These are phyloP conservation scores for Ustilago tritici DNA, from an alignment of 1,284 basidiomycete species.

Conservation along the genomic window DNA sequence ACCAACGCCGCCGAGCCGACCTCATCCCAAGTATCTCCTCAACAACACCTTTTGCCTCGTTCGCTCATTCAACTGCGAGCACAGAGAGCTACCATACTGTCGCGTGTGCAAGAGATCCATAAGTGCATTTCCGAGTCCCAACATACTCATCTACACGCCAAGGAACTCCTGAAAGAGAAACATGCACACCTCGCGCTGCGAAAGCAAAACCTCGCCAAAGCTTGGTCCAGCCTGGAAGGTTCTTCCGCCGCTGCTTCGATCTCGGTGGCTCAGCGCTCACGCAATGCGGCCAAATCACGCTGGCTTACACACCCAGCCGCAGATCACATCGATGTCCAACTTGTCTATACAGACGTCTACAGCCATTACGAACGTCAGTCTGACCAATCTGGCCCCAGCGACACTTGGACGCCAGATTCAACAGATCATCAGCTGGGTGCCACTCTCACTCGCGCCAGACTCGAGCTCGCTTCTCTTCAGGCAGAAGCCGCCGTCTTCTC, in stretches of 20 bases:
- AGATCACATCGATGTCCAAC: slow-evolving; percentile 26
- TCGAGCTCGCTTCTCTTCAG: slow-evolving; percentile 27
- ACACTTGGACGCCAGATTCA: background rate
- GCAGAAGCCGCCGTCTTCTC: slow-evolving; percentile 18
- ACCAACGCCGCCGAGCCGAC: slow-evolving; percentile 10
- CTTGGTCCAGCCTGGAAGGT: slow-evolving; percentile 51
- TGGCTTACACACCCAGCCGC: slow-evolving; percentile 43
- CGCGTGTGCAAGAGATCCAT: slow-evolving; percentile 34
- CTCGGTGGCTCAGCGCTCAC: slow-evolving; percentile 30
- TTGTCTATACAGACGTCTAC: slow-evolving; percentile 42
- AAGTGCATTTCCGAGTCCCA: slow-evolving; percentile 41
- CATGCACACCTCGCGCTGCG: slow-evolving; percentile 23
- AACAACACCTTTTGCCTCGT: slow-evolving; percentile 15
- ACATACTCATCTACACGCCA: slow-evolving; percentile 22
- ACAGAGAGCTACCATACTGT: slow-evolving; percentile 19
- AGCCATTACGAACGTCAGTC: slow-evolving; percentile 33
- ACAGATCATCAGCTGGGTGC: slow-evolving; percentile 31
- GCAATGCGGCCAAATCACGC: slow-evolving; percentile 30
- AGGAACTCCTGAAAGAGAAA: slow-evolving; percentile 33
- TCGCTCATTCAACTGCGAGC: slow-evolving; percentile 34
- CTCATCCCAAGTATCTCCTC: slow-evolving; percentile 1
- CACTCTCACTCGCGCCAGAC: slow-evolving; percentile 22
- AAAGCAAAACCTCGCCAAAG: slow-evolving; percentile 48
- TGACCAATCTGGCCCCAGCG: background rate
- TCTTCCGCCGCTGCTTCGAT: slow-evolving; percentile 19